These are phyloP conservation scores for Hortaea werneckii DNA, from an alignment of 2,329 filamentous ascomycete species.

Conservation along the genomic window DNA sequence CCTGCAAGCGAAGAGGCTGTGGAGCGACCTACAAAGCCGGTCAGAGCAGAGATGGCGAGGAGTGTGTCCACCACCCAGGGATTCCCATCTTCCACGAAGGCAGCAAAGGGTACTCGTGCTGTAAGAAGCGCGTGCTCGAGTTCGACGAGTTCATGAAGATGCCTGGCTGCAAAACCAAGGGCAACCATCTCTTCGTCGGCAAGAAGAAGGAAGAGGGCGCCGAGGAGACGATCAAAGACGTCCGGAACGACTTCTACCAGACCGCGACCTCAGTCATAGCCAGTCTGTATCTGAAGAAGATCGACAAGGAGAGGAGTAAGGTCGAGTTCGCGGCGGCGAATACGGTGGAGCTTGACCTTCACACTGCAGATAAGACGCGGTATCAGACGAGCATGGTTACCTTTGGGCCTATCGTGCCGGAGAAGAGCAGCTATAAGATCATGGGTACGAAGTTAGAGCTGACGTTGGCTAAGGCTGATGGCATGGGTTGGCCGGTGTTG, in stretches of 20 bases:
- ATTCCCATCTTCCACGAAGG: slow-evolving; percentile 93
- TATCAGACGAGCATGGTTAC: slow-evolving; percentile 66
- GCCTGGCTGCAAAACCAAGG: slow-evolving; percentile 75
- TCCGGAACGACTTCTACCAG: slow-evolving; percentile 94
- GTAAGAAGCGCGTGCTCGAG: slow-evolving; percentile 86
- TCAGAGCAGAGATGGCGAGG: slow-evolving; percentile 54
- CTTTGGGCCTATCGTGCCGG: slow-evolving; percentile 65
- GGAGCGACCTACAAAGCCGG: slow-evolving; percentile 54
- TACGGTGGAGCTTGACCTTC: slow-evolving; percentile 65
- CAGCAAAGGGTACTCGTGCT: slow-evolving; percentile 95
- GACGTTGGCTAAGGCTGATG: slow-evolving; percentile 61
- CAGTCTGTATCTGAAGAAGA: slow-evolving; percentile 94
- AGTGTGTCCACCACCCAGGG: slow-evolving; percentile 82
- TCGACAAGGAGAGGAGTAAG: slow-evolving; percentile 68
- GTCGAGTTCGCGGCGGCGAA: slow-evolving; percentile 54
- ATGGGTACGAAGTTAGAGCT: slow-evolving; percentile 85
- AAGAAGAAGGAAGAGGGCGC: slow-evolving; percentile 47
- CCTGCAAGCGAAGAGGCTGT: slow-evolving; percentile 71
- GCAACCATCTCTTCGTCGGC: slow-evolving; percentile 74
- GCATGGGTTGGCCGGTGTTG: slow-evolving; percentile 74
- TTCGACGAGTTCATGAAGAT: slow-evolving; percentile 98
- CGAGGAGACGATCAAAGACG: slow-evolving; percentile 68
- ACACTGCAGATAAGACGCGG: slow-evolving; percentile 77
- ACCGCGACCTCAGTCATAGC: slow-evolving; percentile 76
- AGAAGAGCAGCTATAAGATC: slow-evolving; percentile 67